Base-by-base conservation (phyloP, 2,329 filamentous ascomycete genomes). In the Xylaria sp. region DNA sequence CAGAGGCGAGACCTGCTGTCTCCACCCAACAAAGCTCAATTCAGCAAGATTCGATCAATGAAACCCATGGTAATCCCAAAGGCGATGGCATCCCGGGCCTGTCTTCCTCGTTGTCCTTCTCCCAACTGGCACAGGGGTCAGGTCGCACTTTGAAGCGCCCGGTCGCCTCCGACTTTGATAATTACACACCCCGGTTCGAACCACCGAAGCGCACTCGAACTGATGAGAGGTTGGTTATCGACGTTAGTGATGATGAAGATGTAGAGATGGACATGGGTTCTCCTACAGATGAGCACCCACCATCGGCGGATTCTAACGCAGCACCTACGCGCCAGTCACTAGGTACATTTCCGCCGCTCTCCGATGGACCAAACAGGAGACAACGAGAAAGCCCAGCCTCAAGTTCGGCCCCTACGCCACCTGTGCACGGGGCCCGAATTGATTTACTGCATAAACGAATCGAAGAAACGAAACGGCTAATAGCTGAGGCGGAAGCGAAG, bases 181-280 rank as follows among this genome's bases (percentile, higher is more conserved):
- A 86, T n/a, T 79, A 81, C 19, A 76, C 80, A 0, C 72, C 77
- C 13, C 70, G 72, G 0, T 69, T 73, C 2, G 70, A 75, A 1
- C 71, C 77, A 11, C 69, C 75, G 15, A 91, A 90, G 68, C 86
- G 88, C 49, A 88, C 23, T 82, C 87, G 51, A 84, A 75, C 71
- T 4, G 68, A 74, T 23, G 72, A 75, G 29, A 73, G 84, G 2
- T 84, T 96, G 54, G 85, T 97, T 38, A 96, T 97, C 67, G 87
- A 96, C 66, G 89, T 96, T 38, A 96, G 92, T 72, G 93, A 96
- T 27, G 85, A 81, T 51, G 85, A 87, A 58, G 85, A 88, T 65
- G 82, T 87, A 47, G 87, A 87, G 58, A 90, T 89, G 86, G 88
- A 90, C 33, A 81, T 89, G 23, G 86, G 86, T 25, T 86, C 83